Evolutionary conservation across 345 rosid species (phyloP), one percentile per base, ranked within the genome.

Genomic region (Moringa oleifera): DNA sequence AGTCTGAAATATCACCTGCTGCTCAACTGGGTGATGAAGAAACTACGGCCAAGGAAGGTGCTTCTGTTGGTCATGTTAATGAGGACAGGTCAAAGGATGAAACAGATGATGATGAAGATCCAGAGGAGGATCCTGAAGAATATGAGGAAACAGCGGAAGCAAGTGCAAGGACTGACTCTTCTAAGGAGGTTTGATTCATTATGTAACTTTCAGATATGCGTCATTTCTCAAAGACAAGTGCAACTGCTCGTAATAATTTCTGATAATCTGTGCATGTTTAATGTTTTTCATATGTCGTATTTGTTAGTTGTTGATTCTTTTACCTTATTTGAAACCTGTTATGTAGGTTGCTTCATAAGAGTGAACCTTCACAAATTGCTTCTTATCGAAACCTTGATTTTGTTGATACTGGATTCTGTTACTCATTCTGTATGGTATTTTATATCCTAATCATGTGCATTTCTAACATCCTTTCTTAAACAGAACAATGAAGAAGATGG

Each of bases 81-180:
- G 80, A 82, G 72, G 66, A 67, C 10, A 74, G 65, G 53, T 50
- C 41, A 67, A 81, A 71, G 20, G 80, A 75, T 57, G 81, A 61
- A 49, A 62, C 58, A 13, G 81, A 77, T 6, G 67, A 62, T 31
- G 87, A 79, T 22, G 88, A 85, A 5, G 78, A 79, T 22, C 77
- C 72, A 20, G 82, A 74, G 23, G 88, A 77, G 72, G 92, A 89
- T 75, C 90, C 87, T 0, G 96, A 88, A 23, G 85, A 81, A 60
- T 61, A 57, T 58, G 88, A 85, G 64, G 87, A 80, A 69, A 67
- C 68, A 75, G 91, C 80, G 31, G 84, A 76, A 66, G 79, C 60
- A 61, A 73, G 68, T 71, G 63, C 74, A 61, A 80, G 79, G 68
- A 67, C 62, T 46, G 82, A 74, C 21, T 54, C 70, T 25, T 63